Evolutionary conservation across 208 protist genomes (phyloP), one percentile per base, ranked within the genome.

Genomic region (Trypanosoma melophagium): DNA sequence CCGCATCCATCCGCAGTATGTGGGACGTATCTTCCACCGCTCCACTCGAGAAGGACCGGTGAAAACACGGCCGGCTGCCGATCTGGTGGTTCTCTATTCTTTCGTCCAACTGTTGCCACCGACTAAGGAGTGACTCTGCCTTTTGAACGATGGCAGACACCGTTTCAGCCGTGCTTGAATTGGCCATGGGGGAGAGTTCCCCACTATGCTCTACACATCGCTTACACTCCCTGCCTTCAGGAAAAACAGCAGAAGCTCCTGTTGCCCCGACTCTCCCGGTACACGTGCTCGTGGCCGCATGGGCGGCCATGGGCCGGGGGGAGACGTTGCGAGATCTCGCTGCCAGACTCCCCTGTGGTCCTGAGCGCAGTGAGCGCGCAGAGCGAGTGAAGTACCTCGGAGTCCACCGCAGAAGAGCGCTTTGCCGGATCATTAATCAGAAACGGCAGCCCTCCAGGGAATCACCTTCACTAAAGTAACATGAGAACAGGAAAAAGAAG

Each of bases 341-440:
- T 1, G 55, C 47, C 19, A 17, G 16, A 14, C 4, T 16, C 0
- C 25, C 31, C 17, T 21, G 24, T 5, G 16, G 28, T 31, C 16
- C n/a, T 25, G 31, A 7, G 16, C 40, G 17, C 16, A 42, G 55
- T 14, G 40, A 16, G 21, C 16, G 47, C 10, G 54, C 5, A 7
- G 45, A 13, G 16, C 22, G 44, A 24, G 61, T 64, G 50, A 85
- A 84, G 73, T 90, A 87, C 13, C 64, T 52, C 16, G 84, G 80
- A 14, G 74, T 68, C 84, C 84, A 90, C 0, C 72, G 71, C 10
- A 71, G 61, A 41, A 66, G 22, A 22, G 53, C 13, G 0, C 76
- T 71, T 13, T 64, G 71, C 3, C 42, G 59, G n/a, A 89, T 56
- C 83, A 89, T 89, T 42, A 25, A 24, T 56, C n/a, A 65, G 59